Evolutionary conservation across 129 eudicot genomes (phyloP), one percentile per base, ranked within the genome.

Genomic region (Pseudognaphalium luteoalbum): DNA sequence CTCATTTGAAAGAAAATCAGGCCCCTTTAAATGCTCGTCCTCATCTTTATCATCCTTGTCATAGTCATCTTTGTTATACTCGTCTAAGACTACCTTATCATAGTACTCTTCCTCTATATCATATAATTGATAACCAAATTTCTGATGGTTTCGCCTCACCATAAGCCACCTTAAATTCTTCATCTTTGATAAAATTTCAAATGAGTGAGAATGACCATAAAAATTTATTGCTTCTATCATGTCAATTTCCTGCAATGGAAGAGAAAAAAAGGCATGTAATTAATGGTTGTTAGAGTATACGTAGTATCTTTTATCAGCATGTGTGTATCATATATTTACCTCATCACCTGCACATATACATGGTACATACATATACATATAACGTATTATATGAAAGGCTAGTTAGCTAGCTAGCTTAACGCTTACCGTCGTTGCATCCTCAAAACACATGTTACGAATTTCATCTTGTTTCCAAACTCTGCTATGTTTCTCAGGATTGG

Each of bases 111-210:
- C n/a, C n/a, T n/a, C n/a, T n/a, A n/a, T n/a, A 25, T 25, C 28
- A 25, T 25, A 25, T 25, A 25, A 0, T 0, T 25, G 1, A 25
- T 25, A 25, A 25, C 28, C 28, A 25, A 25, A 25, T 25, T 0
- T 25, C 28, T 25, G 28, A 25, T 25, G 28, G 28, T 25, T 25
- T 11, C 12, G 0, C 16, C 0, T 5, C 60, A 70, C 74, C 5
- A 6, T 9, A 44, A 70, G 74, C 37, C 15, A 47, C 74, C 74
- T 70, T 50, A 70, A 42, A 22, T 71, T 71, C 75, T 50, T 71
- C 47, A 71, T 71, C 41, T 51, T 29, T 2, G 17, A 32, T 17
- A 71, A 22, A 29, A 71, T 3, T 4, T 71, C 0, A 71, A 16
- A 29, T 12, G 10, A 44, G 4, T 7, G 12, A 22, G 60, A 69